Conservation (phyloP, 345 rosid species). For the Crucihimalaya himalaica region DNA sequence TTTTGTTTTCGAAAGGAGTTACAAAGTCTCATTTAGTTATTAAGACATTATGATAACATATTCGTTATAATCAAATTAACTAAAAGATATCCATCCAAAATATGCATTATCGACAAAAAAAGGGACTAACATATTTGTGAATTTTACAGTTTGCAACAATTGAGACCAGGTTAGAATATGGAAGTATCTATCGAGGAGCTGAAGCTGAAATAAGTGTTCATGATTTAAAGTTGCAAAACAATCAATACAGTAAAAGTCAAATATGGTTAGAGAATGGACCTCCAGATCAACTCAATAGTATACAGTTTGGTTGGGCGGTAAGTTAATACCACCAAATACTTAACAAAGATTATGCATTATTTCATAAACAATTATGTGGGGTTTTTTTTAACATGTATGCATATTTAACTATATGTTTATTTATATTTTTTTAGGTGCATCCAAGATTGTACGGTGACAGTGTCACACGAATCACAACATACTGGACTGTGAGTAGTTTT, state of each 20-base stretch:
- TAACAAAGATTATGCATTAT: not conserved
- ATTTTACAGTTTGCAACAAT: conserved; percentile 31
- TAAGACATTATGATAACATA: not conserved
- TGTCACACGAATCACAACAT: conserved; percentile 24
- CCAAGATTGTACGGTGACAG: conserved; percentile 33
- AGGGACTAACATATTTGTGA: not conserved
- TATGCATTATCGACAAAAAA: no score
- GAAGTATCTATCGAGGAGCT: conserved; percentile 27
- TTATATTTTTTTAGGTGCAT: conserved; percentile 21
- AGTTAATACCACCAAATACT: not conserved
- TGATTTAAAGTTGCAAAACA: not conserved
- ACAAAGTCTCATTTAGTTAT: not conserved
- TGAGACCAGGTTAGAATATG: conserved; percentile 19
- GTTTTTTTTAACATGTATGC: not conserved
- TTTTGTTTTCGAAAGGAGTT: not conserved
- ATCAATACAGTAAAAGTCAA: conserved; percentile 28
- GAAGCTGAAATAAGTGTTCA: conserved; percentile 27
- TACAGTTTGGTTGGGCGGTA: conserved; percentile 39
- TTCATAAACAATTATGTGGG: not conserved
- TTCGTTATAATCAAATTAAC: no score
- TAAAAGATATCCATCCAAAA: no score
- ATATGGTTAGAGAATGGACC: conserved; percentile 37
- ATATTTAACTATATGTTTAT: not conserved
- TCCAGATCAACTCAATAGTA: conserved; percentile 20
- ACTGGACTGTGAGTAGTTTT: conserved; percentile 30